Conservation (phyloP, 164 flowering plant genomes). For the Sedum album region DNA sequence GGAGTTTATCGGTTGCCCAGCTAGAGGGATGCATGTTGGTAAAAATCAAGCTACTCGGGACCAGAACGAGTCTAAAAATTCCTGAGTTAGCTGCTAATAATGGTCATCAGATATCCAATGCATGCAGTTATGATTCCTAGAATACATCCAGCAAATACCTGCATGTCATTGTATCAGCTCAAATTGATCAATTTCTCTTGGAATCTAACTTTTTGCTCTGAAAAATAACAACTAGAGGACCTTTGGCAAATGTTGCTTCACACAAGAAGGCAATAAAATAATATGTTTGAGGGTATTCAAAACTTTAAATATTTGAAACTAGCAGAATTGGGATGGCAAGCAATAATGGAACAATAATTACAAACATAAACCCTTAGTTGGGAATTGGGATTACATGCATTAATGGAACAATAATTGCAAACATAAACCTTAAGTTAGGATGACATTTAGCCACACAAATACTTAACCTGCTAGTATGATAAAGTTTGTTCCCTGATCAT, state of each 20-base stretch:
- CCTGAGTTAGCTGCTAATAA: not conserved
- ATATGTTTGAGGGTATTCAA: not conserved
- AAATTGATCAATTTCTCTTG: too few species aligned
- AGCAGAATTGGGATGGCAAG: not conserved
- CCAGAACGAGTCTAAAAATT: not conserved
- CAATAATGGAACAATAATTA: not conserved
- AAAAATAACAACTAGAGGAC: not conserved
- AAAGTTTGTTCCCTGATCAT: too few species aligned
- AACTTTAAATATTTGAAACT: not conserved
- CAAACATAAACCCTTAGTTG: not conserved
- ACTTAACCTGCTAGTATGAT: too few species aligned
- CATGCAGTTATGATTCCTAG: constrained; percentile 36
- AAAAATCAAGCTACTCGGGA: not conserved
- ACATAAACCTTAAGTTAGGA: not conserved
- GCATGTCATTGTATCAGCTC: not conserved
- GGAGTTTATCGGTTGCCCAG: not conserved
- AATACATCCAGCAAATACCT: constrained; percentile 46
- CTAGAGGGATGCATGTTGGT: not conserved
- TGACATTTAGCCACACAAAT: too few species aligned
- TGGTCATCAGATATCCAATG: constrained; percentile 21
- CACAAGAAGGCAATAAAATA: not conserved
- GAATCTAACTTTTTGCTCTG: too few species aligned
- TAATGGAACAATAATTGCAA: not conserved
- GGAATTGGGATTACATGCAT: not conserved
- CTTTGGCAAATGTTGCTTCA: not conserved